Conservation (phyloP, 495 filamentous ascomycete genomes). For the Thermothielavioides terrestris region DNA sequence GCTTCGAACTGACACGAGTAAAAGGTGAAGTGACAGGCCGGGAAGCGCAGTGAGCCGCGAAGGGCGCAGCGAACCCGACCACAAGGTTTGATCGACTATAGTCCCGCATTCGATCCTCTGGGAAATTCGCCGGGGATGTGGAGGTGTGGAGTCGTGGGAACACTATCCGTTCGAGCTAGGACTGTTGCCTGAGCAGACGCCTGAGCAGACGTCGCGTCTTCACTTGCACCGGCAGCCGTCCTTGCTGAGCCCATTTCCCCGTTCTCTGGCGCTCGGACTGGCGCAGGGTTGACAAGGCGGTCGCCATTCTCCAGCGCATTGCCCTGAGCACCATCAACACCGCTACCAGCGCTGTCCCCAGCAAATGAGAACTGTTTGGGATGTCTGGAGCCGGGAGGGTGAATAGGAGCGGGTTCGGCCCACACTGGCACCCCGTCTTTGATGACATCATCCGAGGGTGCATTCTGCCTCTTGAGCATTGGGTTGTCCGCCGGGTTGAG, state of each 20-base stretch:
- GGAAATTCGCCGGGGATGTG: slow-evolving; percentile 54
- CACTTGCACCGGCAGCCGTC: neutral
- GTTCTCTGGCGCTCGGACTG: neutral
- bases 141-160: slow-evolving; percentile 31
- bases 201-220: neutral
- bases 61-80: too few species aligned
- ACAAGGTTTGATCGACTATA: neutral
- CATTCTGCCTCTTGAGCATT: too few species aligned
- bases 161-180: slow-evolving; percentile 19
- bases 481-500: too few species aligned
- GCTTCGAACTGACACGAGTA: too few species aligned
- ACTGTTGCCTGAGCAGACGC: too few species aligned
- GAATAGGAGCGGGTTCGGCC: neutral
- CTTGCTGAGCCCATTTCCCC: neutral
- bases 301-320: neutral
- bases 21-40: too few species aligned
- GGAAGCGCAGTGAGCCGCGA: too few species aligned
- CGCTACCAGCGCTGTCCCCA: neutral
- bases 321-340: neutral
- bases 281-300: neutral
- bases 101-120: slow-evolving; percentile 20
- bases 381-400: neutral
- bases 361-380: neutral
- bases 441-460: too few species aligned
- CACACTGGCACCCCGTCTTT: neutral